Evolutionary conservation across 352 stramenopile species (phyloP), one percentile per base, ranked within the genome.

Genomic region (Nothophytophthora sp.): DNA sequence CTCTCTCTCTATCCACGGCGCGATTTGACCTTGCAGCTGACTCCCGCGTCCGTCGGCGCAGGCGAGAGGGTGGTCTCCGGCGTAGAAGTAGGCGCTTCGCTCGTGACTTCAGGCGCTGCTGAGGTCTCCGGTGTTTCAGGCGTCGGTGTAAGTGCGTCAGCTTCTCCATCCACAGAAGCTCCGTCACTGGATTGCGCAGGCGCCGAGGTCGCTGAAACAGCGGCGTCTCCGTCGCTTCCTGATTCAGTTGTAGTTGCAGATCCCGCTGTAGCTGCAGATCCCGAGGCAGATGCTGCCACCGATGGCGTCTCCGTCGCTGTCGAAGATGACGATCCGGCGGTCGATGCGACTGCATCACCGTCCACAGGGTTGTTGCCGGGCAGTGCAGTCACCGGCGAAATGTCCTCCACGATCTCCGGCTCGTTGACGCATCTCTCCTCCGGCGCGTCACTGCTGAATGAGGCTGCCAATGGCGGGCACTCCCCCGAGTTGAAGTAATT

Each of bases 401-500:
- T 64, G 0, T 57, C 46, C 47, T 81, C 67, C 3, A 62, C 35
- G 15, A 81, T 55, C 43, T 81, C 47, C 6, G 57, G 67, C 29
- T 81, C 36, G 1, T 37, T 65, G 5, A 61, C 76, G 55, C 71
- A 81, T 3, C 61, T 47, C 19, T 50, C 40, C 22, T 64, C 60
- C 1, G 67, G 67, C 1, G 67, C 55, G 1, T 70, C 60, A 28
- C 57, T 45, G 22, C 50, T 74, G 55, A 74, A 81, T 5, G 67
- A 67, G 12, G 60, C 59, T 2, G 60, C 60, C 4, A 81, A 53
- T 2, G 71, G 60, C 10, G 64, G 53, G 36, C 71, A 81, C 47
- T 81, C 64, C 5, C 64, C 71, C 12, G 61, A 56, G 54, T 76
- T 76, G 40, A 82, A 82, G 57, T 70, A 76, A 39, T 79, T 79